A percentile compares a stretch with the other conserved stretches of the same genome.
Evolutionary conservation across 2,329 filamentous ascomycete genomes (phyloP).

Genomic region (Nigrospora oryzae): DNA sequence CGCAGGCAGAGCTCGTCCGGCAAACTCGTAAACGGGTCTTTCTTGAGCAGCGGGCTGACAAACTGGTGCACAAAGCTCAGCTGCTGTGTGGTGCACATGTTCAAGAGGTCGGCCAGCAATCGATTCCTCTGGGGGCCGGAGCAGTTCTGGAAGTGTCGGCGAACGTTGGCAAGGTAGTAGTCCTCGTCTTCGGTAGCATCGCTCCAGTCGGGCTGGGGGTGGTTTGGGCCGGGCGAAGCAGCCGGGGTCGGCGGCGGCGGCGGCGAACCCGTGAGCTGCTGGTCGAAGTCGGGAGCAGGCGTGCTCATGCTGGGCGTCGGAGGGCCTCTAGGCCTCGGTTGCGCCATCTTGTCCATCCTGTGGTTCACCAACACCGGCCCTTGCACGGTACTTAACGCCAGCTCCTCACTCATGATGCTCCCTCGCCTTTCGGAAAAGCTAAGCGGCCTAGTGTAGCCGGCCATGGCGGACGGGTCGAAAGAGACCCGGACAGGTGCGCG

Average conservation of each 20-base stretch:
- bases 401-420: constrained; percentile 47
- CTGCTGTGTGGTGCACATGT: constrained; percentile 90
- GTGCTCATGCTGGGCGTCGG: constrained; percentile 61
- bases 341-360: constrained; percentile 45
- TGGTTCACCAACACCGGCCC: constrained; percentile 29
- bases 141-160: constrained; percentile 71
- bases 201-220: constrained; percentile 63
- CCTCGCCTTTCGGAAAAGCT: constrained; percentile 56
- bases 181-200: constrained; percentile 74
- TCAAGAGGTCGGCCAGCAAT: constrained; percentile 79
- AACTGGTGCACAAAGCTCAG: constrained; percentile 95
- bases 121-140: constrained; percentile 69
- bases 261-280: constrained; percentile 51
- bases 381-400: constrained; percentile 43
- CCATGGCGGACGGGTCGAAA: neutral
- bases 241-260: constrained; percentile 59
- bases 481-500: neutral
- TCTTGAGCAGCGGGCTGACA: constrained; percentile 87
- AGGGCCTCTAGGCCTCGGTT: constrained; percentile 45
- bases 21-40: constrained; percentile 87
- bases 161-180: constrained; percentile 69
- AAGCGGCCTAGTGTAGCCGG: constrained; percentile 35
- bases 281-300: constrained; percentile 54
- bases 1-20: constrained; percentile 89
- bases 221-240: constrained; percentile 54